Base-by-base conservation (phyloP, 2,329 filamentous ascomycete genomes). In the Epichloe sp. region DNA sequence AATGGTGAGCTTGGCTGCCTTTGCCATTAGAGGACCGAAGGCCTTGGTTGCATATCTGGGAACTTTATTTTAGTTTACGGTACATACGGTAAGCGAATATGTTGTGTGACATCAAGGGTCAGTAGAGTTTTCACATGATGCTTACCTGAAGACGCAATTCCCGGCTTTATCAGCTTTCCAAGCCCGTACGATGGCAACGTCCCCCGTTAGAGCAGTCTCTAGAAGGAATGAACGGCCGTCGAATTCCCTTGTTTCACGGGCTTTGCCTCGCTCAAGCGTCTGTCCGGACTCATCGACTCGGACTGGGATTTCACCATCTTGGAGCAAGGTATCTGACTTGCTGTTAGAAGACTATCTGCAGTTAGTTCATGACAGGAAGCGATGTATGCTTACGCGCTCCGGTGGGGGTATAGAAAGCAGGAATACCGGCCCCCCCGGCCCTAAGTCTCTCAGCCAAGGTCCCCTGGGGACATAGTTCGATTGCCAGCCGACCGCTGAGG, bases 371-470 rank as follows among this genome's bases (percentile, higher is more conserved):
- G 14, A n/a, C 2, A 21, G 1, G 2, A 8, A 34, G 11, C 15
- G 47, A 48, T 31, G 31, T 11, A n/a, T 17, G 73, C 74, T 61
- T 71, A 80, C 79, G 75, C 38, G 78, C 79, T 51, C 81, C 86
- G 0, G 86, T 88, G 0, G 86, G 82, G 0, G 87, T 90, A 61
- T 82, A 93, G 63, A 93, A 90, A 0, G 86, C 86, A 1, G 86
- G 85, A 48, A 90, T 88, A 8, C 86, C 86, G 23, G 83, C 83
- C 4, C 83, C 4, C 1, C 80, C 86, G 6, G 84, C 84, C 42
- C 85, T 74, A 59, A 87, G 77, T 56, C 85, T 75, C 70, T 88
- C 84, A 0, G 83, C 84, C 48, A 88, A 72, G 0, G 83, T 86
- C 4, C 86, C 86, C 59, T 90, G 86, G 0, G 86, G 86, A 51